A percentile compares a stretch with the other conserved stretches of the same genome.
Evolutionary conservation across 805 yeast species (phyloP).

Genomic region (Yamadazyma laniorum): DNA sequence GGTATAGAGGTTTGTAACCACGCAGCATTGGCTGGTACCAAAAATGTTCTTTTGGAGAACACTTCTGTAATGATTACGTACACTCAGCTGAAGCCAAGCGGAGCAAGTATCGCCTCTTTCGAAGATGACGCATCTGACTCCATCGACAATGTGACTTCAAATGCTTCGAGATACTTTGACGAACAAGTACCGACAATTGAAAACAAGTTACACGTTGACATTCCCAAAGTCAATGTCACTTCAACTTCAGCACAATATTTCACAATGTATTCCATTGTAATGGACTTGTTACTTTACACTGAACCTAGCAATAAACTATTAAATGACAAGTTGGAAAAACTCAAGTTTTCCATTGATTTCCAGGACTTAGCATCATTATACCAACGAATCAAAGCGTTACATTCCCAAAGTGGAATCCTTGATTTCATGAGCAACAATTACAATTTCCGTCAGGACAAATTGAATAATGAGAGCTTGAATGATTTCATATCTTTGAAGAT

Average conservation of each 20-base stretch:
- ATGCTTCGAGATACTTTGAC: slow-evolving; percentile 2
- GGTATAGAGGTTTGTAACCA: slow-evolving; percentile 61
- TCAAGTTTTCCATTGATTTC: slow-evolving; percentile 69
- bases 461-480: slow-evolving; percentile 49
- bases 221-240: slow-evolving; percentile 65
- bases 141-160: background rate
- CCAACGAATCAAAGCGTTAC: slow-evolving; percentile 47
- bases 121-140: slow-evolving; percentile 2
- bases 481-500: slow-evolving; percentile 39
- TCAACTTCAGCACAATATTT: slow-evolving; percentile 75
- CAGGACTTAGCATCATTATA: slow-evolving; percentile 54
- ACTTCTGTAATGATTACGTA: slow-evolving; percentile 61
- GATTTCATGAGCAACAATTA: slow-evolving; percentile 45
- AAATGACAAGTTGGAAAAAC: slow-evolving; percentile 59
- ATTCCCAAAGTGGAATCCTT: slow-evolving; percentile 44
- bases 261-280: slow-evolving; percentile 59
- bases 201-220: slow-evolving; percentile 55
- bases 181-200: slow-evolving; percentile 4
- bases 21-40: slow-evolving; percentile 41
- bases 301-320: slow-evolving; percentile 66
- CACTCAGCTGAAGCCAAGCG: slow-evolving; percentile 41
- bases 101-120: slow-evolving; percentile 10
- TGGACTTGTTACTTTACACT: slow-evolving; percentile 64
- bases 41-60: slow-evolving; percentile 58
- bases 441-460: slow-evolving; percentile 45